Conservation (phyloP, 805 yeast genomes). For the Suhomyces canberraensis region DNA sequence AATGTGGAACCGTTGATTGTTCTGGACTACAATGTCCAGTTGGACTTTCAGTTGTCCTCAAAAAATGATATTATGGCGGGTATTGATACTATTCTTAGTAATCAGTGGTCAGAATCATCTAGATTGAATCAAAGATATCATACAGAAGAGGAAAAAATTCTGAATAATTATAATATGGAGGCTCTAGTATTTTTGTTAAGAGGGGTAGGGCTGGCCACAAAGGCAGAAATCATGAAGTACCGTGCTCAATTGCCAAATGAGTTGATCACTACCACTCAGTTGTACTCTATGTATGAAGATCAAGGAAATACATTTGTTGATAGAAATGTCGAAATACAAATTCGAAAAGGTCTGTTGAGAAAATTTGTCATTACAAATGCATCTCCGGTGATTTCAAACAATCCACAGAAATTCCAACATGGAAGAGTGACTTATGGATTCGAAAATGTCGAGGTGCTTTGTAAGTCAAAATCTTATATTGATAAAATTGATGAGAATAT, state of each 20-base stretch:
- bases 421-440: slow-evolving; percentile 42
- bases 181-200: slow-evolving; percentile 31
- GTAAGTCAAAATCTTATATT: slow-evolving; percentile 22
- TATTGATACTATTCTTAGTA: slow-evolving; percentile 28
- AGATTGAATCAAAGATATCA: slow-evolving; percentile 23
- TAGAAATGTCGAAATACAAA: slow-evolving; percentile 35
- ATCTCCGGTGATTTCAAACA: slow-evolving; percentile 43
- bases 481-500: slow-evolving; percentile 15
- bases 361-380: slow-evolving; percentile 43
- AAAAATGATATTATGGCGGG: slow-evolving; percentile 30
- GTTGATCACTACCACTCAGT: slow-evolving; percentile 42
- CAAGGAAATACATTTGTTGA: slow-evolving; percentile 52
- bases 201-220: slow-evolving; percentile 31
- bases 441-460: slow-evolving; percentile 40
- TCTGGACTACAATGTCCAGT: slow-evolving; percentile 35
- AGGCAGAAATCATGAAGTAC: slow-evolving; percentile 37
- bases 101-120: slow-evolving; percentile 39
- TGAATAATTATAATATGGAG: slow-evolving; percentile 12
- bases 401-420: slow-evolving; percentile 23
- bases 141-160: slow-evolving; percentile 10
- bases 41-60: slow-evolving; percentile 36
- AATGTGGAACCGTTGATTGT: slow-evolving; percentile 11
- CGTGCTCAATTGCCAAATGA: slow-evolving; percentile 37
- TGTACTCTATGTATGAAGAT: slow-evolving; percentile 46
- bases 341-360: slow-evolving; percentile 35